Evolutionary conservation across 73 alveolate genomes (phyloP), one percentile per base, ranked within the genome.

Genomic region (Paramecium octaurelia): DNA sequence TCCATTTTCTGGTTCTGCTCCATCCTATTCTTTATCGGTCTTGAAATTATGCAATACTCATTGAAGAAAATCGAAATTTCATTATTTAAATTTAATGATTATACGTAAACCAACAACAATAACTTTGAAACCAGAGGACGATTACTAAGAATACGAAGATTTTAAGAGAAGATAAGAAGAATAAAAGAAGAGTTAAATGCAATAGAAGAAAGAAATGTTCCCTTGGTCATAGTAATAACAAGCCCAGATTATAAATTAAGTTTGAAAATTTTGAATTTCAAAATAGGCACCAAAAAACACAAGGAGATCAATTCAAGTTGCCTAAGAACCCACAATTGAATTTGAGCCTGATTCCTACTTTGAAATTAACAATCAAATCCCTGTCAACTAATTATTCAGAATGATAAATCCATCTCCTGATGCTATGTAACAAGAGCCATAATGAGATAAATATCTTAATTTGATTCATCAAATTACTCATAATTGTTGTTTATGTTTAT

Each of bases 21-120:
- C 60, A 73, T 73, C 87, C 64, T 31, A 73, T 35, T 73, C 68
- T 31, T 35, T 73, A 73, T 73, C 64, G 4, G n/a, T 73, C 87
- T 73, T 73, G 34, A 11, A 73, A 73, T 73, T 73, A 38, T 29
- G 64, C 60, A 73, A 73, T 43, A 73, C 36, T 73, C 84, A 64
- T 64, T 31, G 48, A 64, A 8, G 50, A 27, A 27, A 64, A 64
- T 64, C 48, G 84, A 64, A 64, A 64, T 64, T 64, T 64, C 50
- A 64, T 64, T 64, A 64, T 64, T 64, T 64, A 80, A 80, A n/a
- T 80, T 24, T 24, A 44, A 80, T 80, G 91, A 80, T 80, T 20
- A 80, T 80, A 38, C 91, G 91, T 3, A 80, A 80, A 46, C 91
- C 91, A 80, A 80, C 91, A 8, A 80, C 91, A 9, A 80, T 80